phyloP scores from a whole-genome alignment of 257 asterid genomes.

The Rubia yunnanensis region DNA sequence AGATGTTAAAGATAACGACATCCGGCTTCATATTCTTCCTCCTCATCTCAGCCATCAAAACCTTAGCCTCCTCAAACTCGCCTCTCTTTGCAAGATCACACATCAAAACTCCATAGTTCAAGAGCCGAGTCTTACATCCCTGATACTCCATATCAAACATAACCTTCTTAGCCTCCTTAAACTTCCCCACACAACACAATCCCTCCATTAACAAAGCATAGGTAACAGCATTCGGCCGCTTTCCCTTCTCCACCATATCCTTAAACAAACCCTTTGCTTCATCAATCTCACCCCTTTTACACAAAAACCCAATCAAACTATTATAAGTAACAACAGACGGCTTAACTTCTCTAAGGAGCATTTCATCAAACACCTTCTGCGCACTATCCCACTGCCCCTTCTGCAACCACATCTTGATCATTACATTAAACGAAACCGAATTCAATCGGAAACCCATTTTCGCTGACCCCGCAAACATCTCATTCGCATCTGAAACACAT shows the following conservation, averaged over 20 bases:
- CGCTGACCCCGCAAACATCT: conserved; percentile 33
- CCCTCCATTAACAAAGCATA: conserved; percentile 81
- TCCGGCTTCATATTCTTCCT: conserved; percentile 64
- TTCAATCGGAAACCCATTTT: conserved; percentile 58
- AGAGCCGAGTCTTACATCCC: conserved; percentile 55
- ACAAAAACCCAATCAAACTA: conserved; percentile 60
- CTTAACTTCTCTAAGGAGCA: conserved; percentile 63
- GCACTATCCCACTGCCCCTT: conserved; percentile 55
- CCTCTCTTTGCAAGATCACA: conserved; percentile 62
- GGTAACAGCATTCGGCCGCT: conserved; percentile 50
- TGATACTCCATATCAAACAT: conserved; percentile 96
- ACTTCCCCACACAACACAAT: conserved; percentile 43
- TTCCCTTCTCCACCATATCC: conserved; percentile 60
- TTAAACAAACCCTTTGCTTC: conserved; percentile 50
- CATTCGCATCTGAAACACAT: conserved; percentile 33
- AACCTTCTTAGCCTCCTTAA: conserved; percentile 60
- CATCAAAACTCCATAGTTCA: conserved; percentile 70
- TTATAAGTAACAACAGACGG: conserved; percentile 76
- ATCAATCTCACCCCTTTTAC: conserved; percentile 51
- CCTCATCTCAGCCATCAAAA: conserved; percentile 70
- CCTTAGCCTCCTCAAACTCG: conserved; percentile 50
- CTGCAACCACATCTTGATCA: conserved; percentile 66
- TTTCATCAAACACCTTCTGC: conserved; percentile 62
- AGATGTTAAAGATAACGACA: conserved; percentile 57
- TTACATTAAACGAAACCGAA: conserved; percentile 59